Evolutionary conservation across 345 rosid species (phyloP).

Genomic region (Melastoma malabathricum): DNA sequence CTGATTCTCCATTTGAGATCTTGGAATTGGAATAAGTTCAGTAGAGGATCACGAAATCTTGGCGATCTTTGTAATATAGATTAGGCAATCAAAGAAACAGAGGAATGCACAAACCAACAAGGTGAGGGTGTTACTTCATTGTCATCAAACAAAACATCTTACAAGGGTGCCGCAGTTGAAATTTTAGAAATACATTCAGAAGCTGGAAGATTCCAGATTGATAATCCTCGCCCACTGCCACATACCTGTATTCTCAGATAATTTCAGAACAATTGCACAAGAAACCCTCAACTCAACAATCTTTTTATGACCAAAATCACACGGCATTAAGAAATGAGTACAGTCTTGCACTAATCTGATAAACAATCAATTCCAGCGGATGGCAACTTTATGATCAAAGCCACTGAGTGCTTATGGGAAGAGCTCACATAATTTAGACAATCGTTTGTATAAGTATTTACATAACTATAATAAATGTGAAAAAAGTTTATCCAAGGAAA

Average conservation of each 20-base stretch:
- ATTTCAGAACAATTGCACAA: conserved; percentile 1
- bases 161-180: conserved; percentile 31
- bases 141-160: conserved; percentile 63
- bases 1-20: too few relatives aligned
- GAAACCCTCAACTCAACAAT: neutral
- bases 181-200: conserved; percentile 65
- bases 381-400: neutral
- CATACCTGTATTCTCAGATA: conserved; percentile 39
- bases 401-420: neutral
- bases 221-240: conserved; percentile 52
- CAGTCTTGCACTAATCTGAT: neutral
- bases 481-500: neutral
- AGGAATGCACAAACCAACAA: neutral
- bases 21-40: too few relatives aligned
- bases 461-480: neutral
- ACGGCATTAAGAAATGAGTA: too few relatives aligned
- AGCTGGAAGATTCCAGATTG: conserved; percentile 81
- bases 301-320: neutral
- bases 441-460: neutral
- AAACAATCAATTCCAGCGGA: neutral
- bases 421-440: neutral
- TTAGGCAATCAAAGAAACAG: neutral
- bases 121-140: conserved; percentile 36
- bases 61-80: too few relatives aligned
- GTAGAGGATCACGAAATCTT: too few relatives aligned